Evolutionary conservation across 2,329 filamentous ascomycete species (phyloP).

Genomic region (Tolypocladium guangdongense): DNA sequence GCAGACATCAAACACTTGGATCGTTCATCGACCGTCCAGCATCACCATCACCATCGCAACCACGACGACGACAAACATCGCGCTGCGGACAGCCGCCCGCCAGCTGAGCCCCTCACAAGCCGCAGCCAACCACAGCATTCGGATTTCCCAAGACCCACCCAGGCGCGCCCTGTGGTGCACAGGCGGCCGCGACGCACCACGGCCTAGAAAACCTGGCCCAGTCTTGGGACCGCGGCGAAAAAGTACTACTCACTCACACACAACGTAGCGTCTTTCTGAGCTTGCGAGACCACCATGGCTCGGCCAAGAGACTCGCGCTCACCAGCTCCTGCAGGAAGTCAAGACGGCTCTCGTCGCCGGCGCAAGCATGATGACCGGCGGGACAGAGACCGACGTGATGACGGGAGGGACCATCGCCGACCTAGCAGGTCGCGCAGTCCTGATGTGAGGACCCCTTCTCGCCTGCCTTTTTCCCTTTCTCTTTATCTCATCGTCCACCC

Average conservation of each 20-base stretch:
- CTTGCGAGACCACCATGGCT: conserved; percentile 41
- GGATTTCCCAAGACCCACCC: neutral
- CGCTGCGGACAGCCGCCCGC: neutral
- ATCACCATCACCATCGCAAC: neutral
- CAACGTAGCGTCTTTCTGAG: conserved; percentile 29
- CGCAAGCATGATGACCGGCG: conserved; percentile 51
- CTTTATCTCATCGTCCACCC: conserved; percentile 22
- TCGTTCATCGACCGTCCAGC: neutral
- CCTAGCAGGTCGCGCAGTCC: conserved; percentile 52
- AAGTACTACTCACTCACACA: conserved; percentile 24
- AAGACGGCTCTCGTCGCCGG: conserved; percentile 59
- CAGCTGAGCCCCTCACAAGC: neutral
- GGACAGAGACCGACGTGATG: conserved; percentile 39
- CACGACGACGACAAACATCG: neutral
- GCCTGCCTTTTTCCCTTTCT: conserved; percentile 8
- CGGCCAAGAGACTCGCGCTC: conserved; percentile 63
- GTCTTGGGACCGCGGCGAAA: conserved; percentile 9
- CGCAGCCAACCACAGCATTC: neutral
- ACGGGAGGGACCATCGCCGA: conserved; percentile 39
- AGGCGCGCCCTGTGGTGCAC: neutral
- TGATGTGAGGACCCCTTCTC: conserved; percentile 38
- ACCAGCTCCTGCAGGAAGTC: conserved; percentile 89
- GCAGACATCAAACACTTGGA: neutral
- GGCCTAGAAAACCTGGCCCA: neutral
- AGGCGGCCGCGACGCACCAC: neutral